Evolutionary conservation across 202 grass and related monocot genomes (phyloP), one percentile per base, ranked within the genome.

Genomic region (Schoenoplectus tabernaemontani): DNA sequence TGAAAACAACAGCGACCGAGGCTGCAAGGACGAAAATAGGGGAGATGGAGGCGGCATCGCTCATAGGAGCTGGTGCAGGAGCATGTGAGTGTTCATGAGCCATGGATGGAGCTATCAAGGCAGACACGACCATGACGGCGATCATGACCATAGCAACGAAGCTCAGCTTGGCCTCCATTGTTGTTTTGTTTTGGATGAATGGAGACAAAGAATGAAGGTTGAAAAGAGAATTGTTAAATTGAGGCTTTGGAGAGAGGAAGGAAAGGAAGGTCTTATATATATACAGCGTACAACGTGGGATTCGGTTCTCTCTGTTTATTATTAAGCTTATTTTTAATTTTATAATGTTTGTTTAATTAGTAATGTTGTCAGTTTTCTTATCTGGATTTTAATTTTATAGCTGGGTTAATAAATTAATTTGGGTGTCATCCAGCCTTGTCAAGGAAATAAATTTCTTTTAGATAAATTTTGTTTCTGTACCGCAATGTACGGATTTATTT

Each of bases 141-240:
- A 78, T 78, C 76, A 78, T 78, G 53, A 37, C 36, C 76, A 78
- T 62, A 28, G 56, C 76, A 41, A 78, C 34, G 3, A 57, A 46
- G 53, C 56, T 78, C 76, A 78, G 24, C 56, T 61, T 62, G 53
- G 54, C 57, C 56, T 78, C 56, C 76, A 78, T 78, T 61, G 66
- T 63, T 63, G 9, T 12, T 42, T 42, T 37, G 20, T 24, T 46
- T 44, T 41, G 64, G 7, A 70, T 23, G 61, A 64, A 64, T 66
- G 39, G 17, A 41, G 64, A 67, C 20, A 23, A 70, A 64, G 61
- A 64, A 13, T 2, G 26, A 63, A 63, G 59, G 30, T 70, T 70
- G 66, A 65, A 65, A 65, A 39, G 15, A 65, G 57, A 28, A 1
- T 59, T 30, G 4, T 26, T 22, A 59, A n/a, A n/a, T 46, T 70